phyloP scores from a whole-genome alignment of 352 stramenopile genomes.

The Phytophthora colocasiae region DNA sequence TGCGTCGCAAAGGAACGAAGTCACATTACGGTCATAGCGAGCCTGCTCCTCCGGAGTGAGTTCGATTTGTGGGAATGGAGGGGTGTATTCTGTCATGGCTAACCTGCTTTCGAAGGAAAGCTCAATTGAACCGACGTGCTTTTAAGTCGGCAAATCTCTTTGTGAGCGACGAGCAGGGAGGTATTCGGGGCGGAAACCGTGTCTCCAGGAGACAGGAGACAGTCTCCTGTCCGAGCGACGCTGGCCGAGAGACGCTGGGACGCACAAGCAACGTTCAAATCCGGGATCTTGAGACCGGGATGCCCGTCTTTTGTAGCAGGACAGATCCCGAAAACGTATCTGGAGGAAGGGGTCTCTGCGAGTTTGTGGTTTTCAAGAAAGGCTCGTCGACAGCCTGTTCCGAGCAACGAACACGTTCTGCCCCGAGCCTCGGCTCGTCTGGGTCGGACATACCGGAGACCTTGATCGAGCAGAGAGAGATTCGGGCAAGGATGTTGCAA shows the following conservation, averaged over 20 bases:
- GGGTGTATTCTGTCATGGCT: constrained; percentile 39
- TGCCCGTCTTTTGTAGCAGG: constrained; percentile 39
- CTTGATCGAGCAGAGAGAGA: constrained; percentile 10
- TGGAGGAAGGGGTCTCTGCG: constrained; percentile 21
- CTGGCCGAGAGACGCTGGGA: constrained; percentile 32
- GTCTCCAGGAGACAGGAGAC: too few relatives aligned
- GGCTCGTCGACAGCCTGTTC: constrained; percentile 20
- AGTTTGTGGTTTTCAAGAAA: constrained; percentile 34
- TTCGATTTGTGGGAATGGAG: constrained; percentile 45
- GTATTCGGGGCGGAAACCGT: constrained; percentile 16
- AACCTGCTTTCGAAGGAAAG: constrained; percentile 4
- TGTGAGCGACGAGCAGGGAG: constrained; percentile 27
- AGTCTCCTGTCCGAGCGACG: constrained; percentile 10
- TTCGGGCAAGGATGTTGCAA: constrained; percentile 28
- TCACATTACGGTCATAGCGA: constrained; percentile 47
- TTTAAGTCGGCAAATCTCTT: constrained; percentile 39
- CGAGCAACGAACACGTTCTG: constrained; percentile 12
- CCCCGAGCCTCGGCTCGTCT: constrained; percentile 13
- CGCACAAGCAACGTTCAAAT: constrained; percentile 25
- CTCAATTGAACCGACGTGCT: constrained; percentile 17
- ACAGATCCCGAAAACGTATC: constrained; percentile 42
- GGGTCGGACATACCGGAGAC: neutral
- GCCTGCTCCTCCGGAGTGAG: constrained; percentile 43
- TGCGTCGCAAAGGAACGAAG: constrained; percentile 46
- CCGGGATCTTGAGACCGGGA: constrained; percentile 35